A percentile compares a stretch with the other conserved stretches of the same genome.
Evolutionary conservation across 73 alveolate genomes (phyloP).

Genomic region (Paramecium sexaurelia): DNA sequence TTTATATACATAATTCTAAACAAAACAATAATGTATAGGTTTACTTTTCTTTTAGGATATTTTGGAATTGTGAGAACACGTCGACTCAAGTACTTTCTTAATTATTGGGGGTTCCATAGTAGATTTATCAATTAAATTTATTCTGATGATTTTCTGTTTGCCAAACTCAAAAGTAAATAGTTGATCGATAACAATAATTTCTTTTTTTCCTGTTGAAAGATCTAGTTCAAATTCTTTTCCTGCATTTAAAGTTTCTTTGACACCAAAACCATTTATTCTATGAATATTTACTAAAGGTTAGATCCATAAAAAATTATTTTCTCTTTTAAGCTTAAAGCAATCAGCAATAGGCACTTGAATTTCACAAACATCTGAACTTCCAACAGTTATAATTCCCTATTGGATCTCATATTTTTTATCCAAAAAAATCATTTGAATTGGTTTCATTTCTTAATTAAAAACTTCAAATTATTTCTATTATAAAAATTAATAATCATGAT

Average conservation of each 20-base stretch:
- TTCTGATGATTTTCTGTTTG: neutral
- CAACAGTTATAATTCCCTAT: neutral
- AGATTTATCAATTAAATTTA: neutral
- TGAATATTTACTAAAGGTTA: neutral
- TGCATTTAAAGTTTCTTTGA: neutral
- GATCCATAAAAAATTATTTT: neutral
- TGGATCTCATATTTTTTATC: neutral
- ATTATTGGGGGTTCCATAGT: neutral
- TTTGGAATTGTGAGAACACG: neutral
- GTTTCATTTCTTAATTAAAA: neutral
- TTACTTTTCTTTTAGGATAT: neutral
- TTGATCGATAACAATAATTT: neutral
- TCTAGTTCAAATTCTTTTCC: conserved; percentile 27
- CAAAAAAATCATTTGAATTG: neutral
- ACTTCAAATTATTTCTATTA: neutral
- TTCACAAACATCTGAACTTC: neutral
- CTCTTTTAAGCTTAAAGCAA: neutral
- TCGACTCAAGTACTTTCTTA: neutral
- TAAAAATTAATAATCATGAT: neutral
- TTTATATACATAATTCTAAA: neutral
- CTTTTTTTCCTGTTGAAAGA: conserved; percentile 12
- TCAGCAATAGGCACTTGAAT: neutral
- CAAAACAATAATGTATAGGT: neutral
- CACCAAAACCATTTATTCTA: conserved; percentile 23
- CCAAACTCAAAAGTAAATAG: neutral